Evolutionary conservation across 495 filamentous ascomycete species (phyloP).

Genomic region (Sphaerosporella brunnea): DNA sequence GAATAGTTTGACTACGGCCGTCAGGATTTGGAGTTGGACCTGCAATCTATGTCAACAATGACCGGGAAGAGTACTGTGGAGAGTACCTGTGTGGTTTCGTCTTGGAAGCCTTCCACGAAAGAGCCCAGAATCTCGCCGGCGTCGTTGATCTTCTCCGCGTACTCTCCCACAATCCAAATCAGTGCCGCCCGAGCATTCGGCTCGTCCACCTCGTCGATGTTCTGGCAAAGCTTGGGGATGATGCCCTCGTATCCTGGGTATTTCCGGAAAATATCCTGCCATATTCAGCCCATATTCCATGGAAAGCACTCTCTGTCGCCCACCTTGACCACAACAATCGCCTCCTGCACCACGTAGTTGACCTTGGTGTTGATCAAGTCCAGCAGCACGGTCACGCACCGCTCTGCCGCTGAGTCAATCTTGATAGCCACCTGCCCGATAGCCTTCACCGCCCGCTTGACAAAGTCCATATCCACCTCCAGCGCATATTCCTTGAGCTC

Average conservation of each 20-base stretch:
- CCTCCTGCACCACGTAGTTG: slow-evolving; percentile 97
- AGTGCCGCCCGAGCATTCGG: slow-evolving; percentile 77
- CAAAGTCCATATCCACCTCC: slow-evolving; percentile 98
- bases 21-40: slow-evolving; percentile 89
- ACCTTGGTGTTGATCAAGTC: slow-evolving; percentile 94
- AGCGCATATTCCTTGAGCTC: slow-evolving; percentile 94
- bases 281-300: neutral
- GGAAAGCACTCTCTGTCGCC: neutral
- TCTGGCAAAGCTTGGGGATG: slow-evolving; percentile 87
- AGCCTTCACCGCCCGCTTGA: slow-evolving; percentile 77
- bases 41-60: slow-evolving; percentile 22
- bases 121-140: slow-evolving; percentile 73
- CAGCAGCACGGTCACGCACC: slow-evolving; percentile 82
- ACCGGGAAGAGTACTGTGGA: slow-evolving; percentile 1
- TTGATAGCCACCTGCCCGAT: slow-evolving; percentile 98
- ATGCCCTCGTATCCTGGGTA: slow-evolving; percentile 97
- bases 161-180: slow-evolving; percentile 98
- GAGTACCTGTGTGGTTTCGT: slow-evolving; percentile 67
- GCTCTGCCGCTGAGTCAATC: slow-evolving; percentile 82
- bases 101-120: slow-evolving; percentile 82
- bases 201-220: slow-evolving; percentile 93
- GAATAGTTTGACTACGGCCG: slow-evolving; percentile 92
- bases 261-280: slow-evolving; percentile 75
- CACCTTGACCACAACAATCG: slow-evolving; percentile 81
- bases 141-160: slow-evolving; percentile 97